These are phyloP conservation scores for Lipomyces oligophaga DNA, from an alignment of 805 yeast genomes.

Conservation along the genomic window DNA sequence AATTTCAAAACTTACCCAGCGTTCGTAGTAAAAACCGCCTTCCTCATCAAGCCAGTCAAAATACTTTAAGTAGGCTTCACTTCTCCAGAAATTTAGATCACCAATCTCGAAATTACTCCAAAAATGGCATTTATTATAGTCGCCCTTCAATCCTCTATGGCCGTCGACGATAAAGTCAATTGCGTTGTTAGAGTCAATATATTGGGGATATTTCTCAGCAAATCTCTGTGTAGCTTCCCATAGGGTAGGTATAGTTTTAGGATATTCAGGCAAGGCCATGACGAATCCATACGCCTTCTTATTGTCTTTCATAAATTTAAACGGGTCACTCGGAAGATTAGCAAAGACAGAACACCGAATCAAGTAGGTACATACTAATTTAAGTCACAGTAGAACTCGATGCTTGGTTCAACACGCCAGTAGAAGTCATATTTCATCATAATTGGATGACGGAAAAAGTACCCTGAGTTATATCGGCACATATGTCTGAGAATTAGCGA, in stretches of 20 bases:
- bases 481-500: conserved; percentile 61
- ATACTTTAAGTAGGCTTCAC: conserved; percentile 50
- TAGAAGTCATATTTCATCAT: conserved; percentile 78
- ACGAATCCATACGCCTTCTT: conserved; percentile 72
- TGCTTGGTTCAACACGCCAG: conserved; percentile 93
- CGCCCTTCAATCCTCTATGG: conserved; percentile 56
- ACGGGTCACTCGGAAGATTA: conserved; percentile 54
- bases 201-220: conserved; percentile 54
- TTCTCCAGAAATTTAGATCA: conserved; percentile 54
- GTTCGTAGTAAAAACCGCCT: conserved; percentile 68
- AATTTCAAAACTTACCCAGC: conserved; percentile 86
- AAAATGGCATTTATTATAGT: conserved; percentile 72
- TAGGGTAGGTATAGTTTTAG: conserved; percentile 66
- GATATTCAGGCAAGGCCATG: conserved; percentile 65
- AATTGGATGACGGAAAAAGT: conserved; percentile 75
- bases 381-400: conserved; percentile 75
- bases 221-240: conserved; percentile 73
- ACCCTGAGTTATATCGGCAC: conserved; percentile 91
- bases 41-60: conserved; percentile 55
- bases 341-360: background rate
- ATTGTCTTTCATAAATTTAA: conserved; percentile 75
- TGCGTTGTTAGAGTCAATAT: conserved; percentile 57
- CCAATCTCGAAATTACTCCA: conserved; percentile 78
- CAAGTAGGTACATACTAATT: conserved; percentile 19
- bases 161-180: conserved; percentile 66